These are phyloP conservation scores for Cryphonectria parasitica DNA, from an alignment of 2,329 filamentous ascomycete genomes.

Conservation along the genomic window DNA sequence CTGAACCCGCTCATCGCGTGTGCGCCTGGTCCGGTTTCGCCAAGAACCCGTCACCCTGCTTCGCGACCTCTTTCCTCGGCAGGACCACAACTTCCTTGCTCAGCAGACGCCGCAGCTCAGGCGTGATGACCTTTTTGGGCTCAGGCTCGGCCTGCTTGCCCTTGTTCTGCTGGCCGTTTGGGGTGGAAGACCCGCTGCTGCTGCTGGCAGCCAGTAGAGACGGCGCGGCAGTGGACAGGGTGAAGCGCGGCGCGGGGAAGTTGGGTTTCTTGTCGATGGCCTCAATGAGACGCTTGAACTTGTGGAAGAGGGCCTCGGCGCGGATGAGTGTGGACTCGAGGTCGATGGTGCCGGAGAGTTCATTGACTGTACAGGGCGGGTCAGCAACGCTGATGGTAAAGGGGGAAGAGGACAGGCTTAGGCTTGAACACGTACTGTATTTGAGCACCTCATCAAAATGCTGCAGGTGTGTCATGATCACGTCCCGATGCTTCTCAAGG, in stretches of 20 bases:
- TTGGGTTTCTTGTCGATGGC: constrained; percentile 90
- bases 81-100: constrained; percentile 53
- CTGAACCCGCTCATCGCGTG: neutral
- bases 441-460: constrained; percentile 98
- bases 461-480: constrained; percentile 92
- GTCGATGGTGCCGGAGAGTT: constrained; percentile 91
- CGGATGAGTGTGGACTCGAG: constrained; percentile 83
- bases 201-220: constrained; percentile 1
- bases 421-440: constrained; percentile 68
- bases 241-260: constrained; percentile 66
- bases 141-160: constrained; percentile 33
- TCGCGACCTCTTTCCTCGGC: constrained; percentile 38
- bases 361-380: constrained; percentile 69
- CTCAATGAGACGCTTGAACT: constrained; percentile 87
- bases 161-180: constrained; percentile 20
- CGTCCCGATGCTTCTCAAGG: constrained; percentile 90
- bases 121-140: constrained; percentile 56
- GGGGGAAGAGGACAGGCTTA: neutral
- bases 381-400: constrained; percentile 28
- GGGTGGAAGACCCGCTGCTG: constrained; percentile 18
- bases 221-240: constrained; percentile 25
- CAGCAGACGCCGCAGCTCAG: constrained; percentile 58
- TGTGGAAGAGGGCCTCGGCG: constrained; percentile 84
- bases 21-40: constrained; percentile 15
- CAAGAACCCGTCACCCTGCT: constrained; percentile 34